Base-by-base conservation (phyloP, 73 alveolate genomes). In the Paramecium caudatum region DNA sequence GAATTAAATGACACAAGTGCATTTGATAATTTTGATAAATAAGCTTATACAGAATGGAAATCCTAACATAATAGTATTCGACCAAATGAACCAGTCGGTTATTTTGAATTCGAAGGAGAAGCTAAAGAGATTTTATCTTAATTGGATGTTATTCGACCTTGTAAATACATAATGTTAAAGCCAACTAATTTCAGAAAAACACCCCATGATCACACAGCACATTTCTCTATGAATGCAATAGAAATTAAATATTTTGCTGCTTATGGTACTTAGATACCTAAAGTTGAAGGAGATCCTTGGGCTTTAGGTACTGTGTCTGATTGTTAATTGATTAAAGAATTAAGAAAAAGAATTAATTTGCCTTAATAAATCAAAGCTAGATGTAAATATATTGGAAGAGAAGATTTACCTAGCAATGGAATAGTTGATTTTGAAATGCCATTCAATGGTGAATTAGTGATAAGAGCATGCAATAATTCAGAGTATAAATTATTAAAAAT, bases 61-160 rank as follows among this genome's bases (percentile, higher is more conserved):
- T 62, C 46, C 48, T 13, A 83, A 45, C 91, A 94, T 47, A 23
- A 34, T 32, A 37, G 46, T 17, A 78, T 84, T 43, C 91, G 80
- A 46, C 91, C 92, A 5, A 62, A 80, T 43, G 95, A 93, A 80
- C 97, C 97, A 48, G 94, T 91, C 0, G 95, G 94, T 9, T 93
- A 86, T 90, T 93, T 93, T 63, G 97, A 93, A 78, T 81, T 93
- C 34, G 93, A 68, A 17, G 82, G 46, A 21, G 81, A 87, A 13
- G 17, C 43, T 0, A 25, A 43, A 10, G 47, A 37, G 45, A 80
- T 62, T 0, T 27, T 63, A 9, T 82, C 82, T 15, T 69, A 86
- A 39, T 30, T 78, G 7, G 94, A 84, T 9, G 47, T 55, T 41
- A 33, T 84, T 5, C 30, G 94, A 47, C 88, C 91, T 9, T 85